These are phyloP conservation scores for Datura wrightii DNA, from an alignment of 257 asterid genomes.

Conservation along the genomic window DNA sequence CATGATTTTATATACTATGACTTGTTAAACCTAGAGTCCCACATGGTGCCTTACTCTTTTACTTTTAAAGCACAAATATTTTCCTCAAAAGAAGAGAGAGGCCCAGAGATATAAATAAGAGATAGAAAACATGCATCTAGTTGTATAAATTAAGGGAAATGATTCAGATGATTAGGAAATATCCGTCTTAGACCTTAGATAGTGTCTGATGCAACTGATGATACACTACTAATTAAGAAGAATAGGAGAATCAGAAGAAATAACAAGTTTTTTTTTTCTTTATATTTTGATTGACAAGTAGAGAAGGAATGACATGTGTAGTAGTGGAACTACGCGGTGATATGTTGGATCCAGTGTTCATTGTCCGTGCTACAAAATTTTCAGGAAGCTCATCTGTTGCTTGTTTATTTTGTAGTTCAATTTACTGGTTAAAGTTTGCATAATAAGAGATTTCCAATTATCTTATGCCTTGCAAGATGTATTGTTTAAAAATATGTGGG, in stretches of 20 bases:
- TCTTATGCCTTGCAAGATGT: conserved; percentile 1
- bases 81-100: background rate
- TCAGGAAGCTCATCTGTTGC: background rate
- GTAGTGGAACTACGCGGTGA: background rate
- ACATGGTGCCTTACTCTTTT: conserved; percentile 6
- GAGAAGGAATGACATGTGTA: background rate
- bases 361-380: background rate
- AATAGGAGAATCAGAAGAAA: background rate
- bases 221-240: conserved; percentile 8
- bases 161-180: conserved; percentile 20
- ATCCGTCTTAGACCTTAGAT: background rate
- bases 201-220: background rate
- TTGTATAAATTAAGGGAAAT: conserved; percentile 1
- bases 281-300: conserved; percentile 11
- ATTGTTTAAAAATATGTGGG: background rate
- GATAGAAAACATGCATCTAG: background rate
- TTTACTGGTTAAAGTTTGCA: conserved; percentile 2
- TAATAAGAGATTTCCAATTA: background rate
- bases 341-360: background rate
- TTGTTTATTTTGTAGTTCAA: background rate
- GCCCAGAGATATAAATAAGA: background rate
- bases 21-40: conserved; percentile 1
- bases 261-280: background rate
- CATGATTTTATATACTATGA: background rate
- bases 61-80: background rate